Evolutionary conservation across 805 yeast genomes (phyloP), one percentile per base, ranked within the genome.

Genomic region (Candida sithepensis): DNA sequence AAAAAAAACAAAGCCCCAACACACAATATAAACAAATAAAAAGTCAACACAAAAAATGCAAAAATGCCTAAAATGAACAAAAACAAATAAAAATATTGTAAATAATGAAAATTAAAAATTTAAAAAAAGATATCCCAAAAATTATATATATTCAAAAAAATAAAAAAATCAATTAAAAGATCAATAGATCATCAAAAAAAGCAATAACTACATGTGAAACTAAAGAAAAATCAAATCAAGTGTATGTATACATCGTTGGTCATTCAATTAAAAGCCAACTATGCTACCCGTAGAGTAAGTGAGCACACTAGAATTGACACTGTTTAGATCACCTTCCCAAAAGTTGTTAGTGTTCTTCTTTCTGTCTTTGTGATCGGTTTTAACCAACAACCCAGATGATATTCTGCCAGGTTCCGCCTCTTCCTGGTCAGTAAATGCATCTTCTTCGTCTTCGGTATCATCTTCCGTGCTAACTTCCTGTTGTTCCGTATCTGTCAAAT

Each of bases 231-330:
- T n/a, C n/a, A n/a, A n/a, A n/a, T n/a, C n/a, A n/a, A n/a, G n/a
- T n/a, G n/a, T n/a, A n/a, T n/a, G n/a, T n/a, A n/a, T n/a, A n/a
- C n/a, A n/a, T n/a, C n/a, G n/a, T n/a, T n/a, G n/a, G n/a, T n/a
- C n/a, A n/a, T n/a, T n/a, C n/a, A 16, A 4, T 47, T 49, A 60
- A 51, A 59, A 59, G 1, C 65, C 65, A 14, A 59, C 44, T 21
- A 61, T 58, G 40, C 64, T 59, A 3, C 60, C 61, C 1, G 63
- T 55, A 2, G 63, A 57, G 41, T 56, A 55, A 6, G 64, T 59
- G 26, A 60, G 33, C 2, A 55, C 43, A 46, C 63, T 59, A 7
- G 62, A 58, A 42, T 53, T 55, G 18, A 56, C 58, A 41, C 63
- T 59, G 32, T 52, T 48, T 22, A 52, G 43, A 23, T 53, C 60